Percentiles rank a stretch among this genome's conserved stretches.
These are phyloP conservation scores for Coelastrella sp. DNA, from an alignment of 139 green algal species.

Conservation along the genomic window DNA sequence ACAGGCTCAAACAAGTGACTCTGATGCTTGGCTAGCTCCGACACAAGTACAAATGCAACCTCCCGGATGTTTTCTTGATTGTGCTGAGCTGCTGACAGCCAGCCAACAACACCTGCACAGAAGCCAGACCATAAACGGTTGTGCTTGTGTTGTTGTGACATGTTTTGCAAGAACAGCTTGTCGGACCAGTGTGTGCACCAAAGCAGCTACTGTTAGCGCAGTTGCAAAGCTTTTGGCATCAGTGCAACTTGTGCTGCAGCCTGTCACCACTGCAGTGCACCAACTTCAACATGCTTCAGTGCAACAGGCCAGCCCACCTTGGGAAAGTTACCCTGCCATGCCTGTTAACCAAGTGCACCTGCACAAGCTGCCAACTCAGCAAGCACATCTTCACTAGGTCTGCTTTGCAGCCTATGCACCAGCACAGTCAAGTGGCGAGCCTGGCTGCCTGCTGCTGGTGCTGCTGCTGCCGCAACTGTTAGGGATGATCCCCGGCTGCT, in stretches of 20 bases:
- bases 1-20: conserved; percentile 51
- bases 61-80: conserved; percentile 48
- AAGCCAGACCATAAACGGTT: background rate
- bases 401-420: conserved; percentile 47
- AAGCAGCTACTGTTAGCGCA: background rate
- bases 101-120: conserved; percentile 40
- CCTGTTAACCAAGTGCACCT: conserved; percentile 36
- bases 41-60: conserved; percentile 51
- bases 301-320: conserved; percentile 18
- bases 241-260: background rate
- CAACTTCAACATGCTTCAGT: background rate
- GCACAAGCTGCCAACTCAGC: conserved; percentile 53
- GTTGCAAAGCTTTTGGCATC: background rate
- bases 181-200: background rate
- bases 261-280: background rate
- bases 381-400: conserved; percentile 49
- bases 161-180: background rate
- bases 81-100: conserved; percentile 42
- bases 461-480: too few relatives aligned
- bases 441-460: conserved; percentile 49
- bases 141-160: background rate
- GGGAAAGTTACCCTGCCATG: conserved; percentile 55
- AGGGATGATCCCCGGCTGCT: conserved; percentile 26
- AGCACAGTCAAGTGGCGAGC: conserved; percentile 50
- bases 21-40: conserved; percentile 48